Conservation (phyloP, 192 early-diverging fungal species). For the Piromyces finnis region DNA sequence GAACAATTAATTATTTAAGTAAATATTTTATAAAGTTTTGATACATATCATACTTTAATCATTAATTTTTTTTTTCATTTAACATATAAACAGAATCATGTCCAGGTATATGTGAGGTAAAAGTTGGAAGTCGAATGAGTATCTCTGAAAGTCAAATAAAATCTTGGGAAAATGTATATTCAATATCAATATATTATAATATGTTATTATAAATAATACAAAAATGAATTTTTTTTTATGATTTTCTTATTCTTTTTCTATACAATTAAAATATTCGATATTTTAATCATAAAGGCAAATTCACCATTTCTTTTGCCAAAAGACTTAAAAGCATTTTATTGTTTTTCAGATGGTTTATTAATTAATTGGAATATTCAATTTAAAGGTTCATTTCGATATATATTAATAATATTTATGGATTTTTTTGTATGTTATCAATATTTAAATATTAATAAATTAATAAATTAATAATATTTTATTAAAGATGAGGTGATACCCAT, state of each 20-base stretch:
- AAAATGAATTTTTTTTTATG: no score
- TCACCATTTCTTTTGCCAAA: not conserved
- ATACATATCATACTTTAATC: no score
- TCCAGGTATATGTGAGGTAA: not conserved
- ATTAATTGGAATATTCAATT: not conserved
- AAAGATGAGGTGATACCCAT: not conserved
- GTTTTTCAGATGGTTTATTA: not conserved
- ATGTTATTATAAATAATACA: no score
- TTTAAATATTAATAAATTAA: no score
- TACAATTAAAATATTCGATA: no score
- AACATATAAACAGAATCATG: not conserved
- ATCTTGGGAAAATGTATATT: not conserved
- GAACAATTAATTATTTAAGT: not conserved
- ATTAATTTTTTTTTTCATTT: no score
- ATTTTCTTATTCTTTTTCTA: no score
- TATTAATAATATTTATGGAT: no score
- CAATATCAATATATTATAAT: no score
- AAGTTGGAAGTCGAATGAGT: not conserved
- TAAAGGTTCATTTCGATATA: not conserved
- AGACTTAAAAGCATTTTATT: not conserved
- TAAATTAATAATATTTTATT: no score
- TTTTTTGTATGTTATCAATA: no score
- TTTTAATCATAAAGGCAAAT: not conserved
- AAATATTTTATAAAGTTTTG: no score
- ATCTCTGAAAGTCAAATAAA: not conserved